A percentile compares a stretch with the other conserved stretches of the same genome.
Conservation (phyloP, 306 rosid species). For the Cucumis melo region DNA sequence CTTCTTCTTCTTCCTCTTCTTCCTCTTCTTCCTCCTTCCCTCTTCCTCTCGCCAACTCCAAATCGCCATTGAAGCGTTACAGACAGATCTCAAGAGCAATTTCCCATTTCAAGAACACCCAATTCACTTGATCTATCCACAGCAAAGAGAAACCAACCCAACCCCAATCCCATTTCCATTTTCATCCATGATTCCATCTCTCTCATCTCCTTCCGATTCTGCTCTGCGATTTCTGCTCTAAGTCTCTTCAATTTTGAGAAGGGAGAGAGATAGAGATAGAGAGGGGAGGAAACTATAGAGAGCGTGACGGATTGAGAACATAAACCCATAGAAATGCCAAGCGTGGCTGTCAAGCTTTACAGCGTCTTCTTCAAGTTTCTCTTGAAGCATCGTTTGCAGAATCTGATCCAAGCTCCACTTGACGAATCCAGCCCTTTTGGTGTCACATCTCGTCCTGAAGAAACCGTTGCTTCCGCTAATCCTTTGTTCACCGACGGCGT, state of each 20-base stretch:
- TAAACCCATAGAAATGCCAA: constrained; percentile 49
- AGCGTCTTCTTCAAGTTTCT: constrained; percentile 97
- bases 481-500: constrained; percentile 78
- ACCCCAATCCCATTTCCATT: neutral
- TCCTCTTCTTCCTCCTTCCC: neutral
- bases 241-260: neutral
- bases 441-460: constrained; percentile 76
- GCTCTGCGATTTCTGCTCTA: neutral
- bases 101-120: constrained; percentile 5
- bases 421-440: constrained; percentile 56
- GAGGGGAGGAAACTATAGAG: neutral
- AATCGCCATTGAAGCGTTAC: constrained; percentile 24
- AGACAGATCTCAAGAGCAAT: constrained; percentile 9
- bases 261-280: neutral
- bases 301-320: neutral
- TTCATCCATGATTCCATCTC: constrained; percentile 12
- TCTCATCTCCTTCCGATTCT: neutral
- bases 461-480: constrained; percentile 48
- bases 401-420: constrained; percentile 50
- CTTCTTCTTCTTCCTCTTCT: neutral
- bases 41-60: neutral
- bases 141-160: neutral
- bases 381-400: constrained; percentile 85
- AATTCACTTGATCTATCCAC: constrained; percentile 4
- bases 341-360: constrained; percentile 84